phyloP scores from a whole-genome alignment of 148 eudicot genomes.

The Mesembryanthemum crystallinum region DNA sequence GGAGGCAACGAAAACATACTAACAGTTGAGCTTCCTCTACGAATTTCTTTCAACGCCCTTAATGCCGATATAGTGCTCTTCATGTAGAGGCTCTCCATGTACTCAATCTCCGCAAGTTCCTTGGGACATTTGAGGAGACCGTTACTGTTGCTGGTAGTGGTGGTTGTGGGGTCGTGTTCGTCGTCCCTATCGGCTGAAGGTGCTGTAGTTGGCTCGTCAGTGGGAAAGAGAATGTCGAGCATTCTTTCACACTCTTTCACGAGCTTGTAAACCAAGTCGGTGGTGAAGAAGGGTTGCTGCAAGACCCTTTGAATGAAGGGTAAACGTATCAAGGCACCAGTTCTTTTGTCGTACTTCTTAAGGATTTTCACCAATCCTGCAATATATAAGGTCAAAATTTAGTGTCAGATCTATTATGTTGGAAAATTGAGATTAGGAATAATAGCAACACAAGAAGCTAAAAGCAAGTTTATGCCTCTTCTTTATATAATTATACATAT shows the following conservation, averaged over 20 bases:
- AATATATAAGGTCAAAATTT: slow-evolving; percentile 3
- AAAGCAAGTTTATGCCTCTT: neutral
- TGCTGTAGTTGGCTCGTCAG: slow-evolving; percentile 36
- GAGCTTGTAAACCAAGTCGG: slow-evolving; percentile 71
- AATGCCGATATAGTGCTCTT: slow-evolving; percentile 78
- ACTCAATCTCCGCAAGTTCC: slow-evolving; percentile 70
- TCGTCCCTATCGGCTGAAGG: slow-evolving; percentile 25
- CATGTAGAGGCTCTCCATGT: slow-evolving; percentile 73
- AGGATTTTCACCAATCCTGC: slow-evolving; percentile 86
- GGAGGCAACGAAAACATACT: slow-evolving; percentile 85
- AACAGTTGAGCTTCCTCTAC: slow-evolving; percentile 82
- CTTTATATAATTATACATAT: neutral
- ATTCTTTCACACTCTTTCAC: slow-evolving; percentile 82
- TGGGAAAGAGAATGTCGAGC: slow-evolving; percentile 62
- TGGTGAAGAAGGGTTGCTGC: slow-evolving; percentile 87
- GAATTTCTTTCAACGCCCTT: slow-evolving; percentile 60
- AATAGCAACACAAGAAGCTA: neutral
- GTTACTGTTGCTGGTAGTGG: slow-evolving; percentile 15
- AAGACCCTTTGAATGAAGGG: slow-evolving; percentile 88
- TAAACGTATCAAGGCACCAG: slow-evolving; percentile 74
- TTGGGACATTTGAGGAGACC: slow-evolving; percentile 43
- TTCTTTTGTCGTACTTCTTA: slow-evolving; percentile 87
- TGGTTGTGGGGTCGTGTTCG: slow-evolving; percentile 31
- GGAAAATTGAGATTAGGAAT: neutral
- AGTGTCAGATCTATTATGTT: neutral